Conservation (phyloP, 2,329 filamentous ascomycete species). For the Dichotomopilus funicola region DNA sequence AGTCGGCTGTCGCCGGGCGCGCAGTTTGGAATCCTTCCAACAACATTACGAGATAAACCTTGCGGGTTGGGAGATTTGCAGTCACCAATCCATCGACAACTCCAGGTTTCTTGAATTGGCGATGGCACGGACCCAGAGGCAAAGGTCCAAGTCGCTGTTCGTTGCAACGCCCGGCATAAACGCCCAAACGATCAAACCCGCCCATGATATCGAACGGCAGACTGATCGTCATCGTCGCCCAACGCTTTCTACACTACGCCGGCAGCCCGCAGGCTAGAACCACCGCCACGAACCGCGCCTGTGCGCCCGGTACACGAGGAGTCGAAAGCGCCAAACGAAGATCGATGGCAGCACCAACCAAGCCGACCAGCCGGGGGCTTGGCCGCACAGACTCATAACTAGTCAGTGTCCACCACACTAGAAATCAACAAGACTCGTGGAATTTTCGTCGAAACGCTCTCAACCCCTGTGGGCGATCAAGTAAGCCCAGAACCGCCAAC, state of each 20-base stretch:
- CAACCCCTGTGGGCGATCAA: no score
- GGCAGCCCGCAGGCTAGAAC: not conserved
- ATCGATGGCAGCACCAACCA: not conserved
- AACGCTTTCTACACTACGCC: not conserved
- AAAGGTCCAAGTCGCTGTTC: no score
- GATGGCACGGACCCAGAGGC: not conserved
- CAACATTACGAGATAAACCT: no score
- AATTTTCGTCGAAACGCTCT: no score
- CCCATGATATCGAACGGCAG: not conserved
- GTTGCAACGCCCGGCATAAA: not conserved
- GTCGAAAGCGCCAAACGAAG: not conserved
- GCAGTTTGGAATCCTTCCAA: no score
- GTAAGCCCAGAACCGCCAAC: no score
- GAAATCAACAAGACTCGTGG: no score
- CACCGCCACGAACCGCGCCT: not conserved
- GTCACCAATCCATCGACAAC: not conserved
- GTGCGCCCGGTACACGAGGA: not conserved
- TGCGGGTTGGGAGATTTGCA: no score
- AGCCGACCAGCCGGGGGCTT: no score
- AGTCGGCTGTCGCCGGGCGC: no score
- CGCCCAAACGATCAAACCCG: constrained; percentile 12
- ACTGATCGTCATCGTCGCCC: constrained; percentile 3
- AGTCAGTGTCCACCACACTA: no score
- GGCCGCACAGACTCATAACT: no score
- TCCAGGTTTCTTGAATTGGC: not conserved